Evolutionary conservation across 352 stramenopile species (phyloP).

Genomic region (Phytophthora aleatoria): DNA sequence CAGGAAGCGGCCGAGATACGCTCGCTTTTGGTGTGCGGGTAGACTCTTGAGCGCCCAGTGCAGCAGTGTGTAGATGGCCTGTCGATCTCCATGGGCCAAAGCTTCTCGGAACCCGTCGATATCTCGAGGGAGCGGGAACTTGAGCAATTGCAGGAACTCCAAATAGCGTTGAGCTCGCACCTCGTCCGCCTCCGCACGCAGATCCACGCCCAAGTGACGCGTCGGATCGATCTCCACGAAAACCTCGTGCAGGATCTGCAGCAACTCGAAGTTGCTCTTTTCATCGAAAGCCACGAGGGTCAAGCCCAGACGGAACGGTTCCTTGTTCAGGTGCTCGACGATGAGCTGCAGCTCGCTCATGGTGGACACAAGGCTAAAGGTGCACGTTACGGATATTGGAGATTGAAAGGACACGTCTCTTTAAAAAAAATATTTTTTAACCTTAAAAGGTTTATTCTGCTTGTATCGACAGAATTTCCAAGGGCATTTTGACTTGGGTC

Average conservation of each 20-base stretch:
- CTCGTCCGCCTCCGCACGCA: constrained; percentile 84
- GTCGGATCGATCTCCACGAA: constrained; percentile 86
- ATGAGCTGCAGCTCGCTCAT: constrained; percentile 94
- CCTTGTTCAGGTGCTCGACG: constrained; percentile 93
- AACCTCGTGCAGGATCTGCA: constrained; percentile 94
- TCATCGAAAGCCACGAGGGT: constrained; percentile 94
- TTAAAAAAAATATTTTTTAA: too few relatives aligned
- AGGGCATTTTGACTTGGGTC: too few relatives aligned
- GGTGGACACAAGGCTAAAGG: constrained; percentile 7
- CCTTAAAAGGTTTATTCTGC: too few relatives aligned
- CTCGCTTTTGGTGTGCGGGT: constrained; percentile 89
- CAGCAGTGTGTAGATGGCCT: constrained; percentile 91
- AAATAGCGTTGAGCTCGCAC: constrained; percentile 82
- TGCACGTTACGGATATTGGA: constrained; percentile 1
- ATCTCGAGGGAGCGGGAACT: constrained; percentile 87
- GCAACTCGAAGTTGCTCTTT: constrained; percentile 92
- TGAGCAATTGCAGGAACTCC: constrained; percentile 93
- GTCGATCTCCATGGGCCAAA: constrained; percentile 81
- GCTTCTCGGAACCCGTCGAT: constrained; percentile 78
- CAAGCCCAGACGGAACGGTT: constrained; percentile 90
- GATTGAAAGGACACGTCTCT: background rate
- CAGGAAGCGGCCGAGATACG: constrained; percentile 94
- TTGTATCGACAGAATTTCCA: too few relatives aligned
- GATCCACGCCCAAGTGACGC: constrained; percentile 82
- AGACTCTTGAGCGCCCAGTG: constrained; percentile 93